A percentile compares a stretch with the other conserved stretches of the same genome.
Conservation (phyloP, 2,329 filamentous ascomycete species). For the Pyrenochaeta sp. region DNA sequence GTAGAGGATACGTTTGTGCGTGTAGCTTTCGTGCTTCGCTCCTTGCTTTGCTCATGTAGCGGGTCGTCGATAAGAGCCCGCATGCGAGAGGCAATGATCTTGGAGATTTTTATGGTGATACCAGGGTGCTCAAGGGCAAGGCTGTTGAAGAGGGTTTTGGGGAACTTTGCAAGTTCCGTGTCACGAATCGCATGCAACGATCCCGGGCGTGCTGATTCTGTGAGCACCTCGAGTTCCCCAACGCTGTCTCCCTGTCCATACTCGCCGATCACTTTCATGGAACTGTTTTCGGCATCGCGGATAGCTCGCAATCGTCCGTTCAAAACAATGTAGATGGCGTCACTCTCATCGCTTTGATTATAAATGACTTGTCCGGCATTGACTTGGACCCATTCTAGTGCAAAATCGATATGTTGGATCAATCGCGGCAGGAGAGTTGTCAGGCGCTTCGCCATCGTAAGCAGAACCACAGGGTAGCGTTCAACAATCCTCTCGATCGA, state of each 20-base stretch:
- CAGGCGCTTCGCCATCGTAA: conserved; percentile 95
- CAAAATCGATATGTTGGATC: conserved; percentile 97
- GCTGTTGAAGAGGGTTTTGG: conserved; percentile 95
- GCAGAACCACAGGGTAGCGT: conserved; percentile 85
- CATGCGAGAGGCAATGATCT: conserved; percentile 97
- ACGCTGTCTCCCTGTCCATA: conserved; percentile 98
- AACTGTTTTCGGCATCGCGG: conserved; percentile 80
- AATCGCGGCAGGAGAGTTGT: conserved; percentile 88
- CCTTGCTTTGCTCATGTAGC: conserved; percentile 70
- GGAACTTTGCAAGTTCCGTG: conserved; percentile 95
- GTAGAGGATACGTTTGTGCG: conserved; percentile 79
- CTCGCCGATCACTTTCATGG: conserved; percentile 86
- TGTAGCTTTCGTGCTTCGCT: conserved; percentile 64
- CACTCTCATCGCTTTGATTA: conserved; percentile 92
- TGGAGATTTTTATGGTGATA: conserved; percentile 98
- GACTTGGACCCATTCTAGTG: conserved; percentile 97
- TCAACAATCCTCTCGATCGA: conserved; percentile 93
- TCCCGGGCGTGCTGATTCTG: conserved; percentile 87
- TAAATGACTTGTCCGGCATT: conserved; percentile 95
- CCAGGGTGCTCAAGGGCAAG: conserved; percentile 95
- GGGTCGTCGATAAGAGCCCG: conserved; percentile 85
- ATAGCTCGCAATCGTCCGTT: conserved; percentile 91
- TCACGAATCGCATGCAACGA: conserved; percentile 96
- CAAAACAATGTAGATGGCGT: conserved; percentile 97
- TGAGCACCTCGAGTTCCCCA: conserved; percentile 95